Evolutionary conservation across 768 basidiomycete species (phyloP), one percentile per base, ranked within the genome.

Genomic region (Krasilnikovozyma curviuscula): DNA sequence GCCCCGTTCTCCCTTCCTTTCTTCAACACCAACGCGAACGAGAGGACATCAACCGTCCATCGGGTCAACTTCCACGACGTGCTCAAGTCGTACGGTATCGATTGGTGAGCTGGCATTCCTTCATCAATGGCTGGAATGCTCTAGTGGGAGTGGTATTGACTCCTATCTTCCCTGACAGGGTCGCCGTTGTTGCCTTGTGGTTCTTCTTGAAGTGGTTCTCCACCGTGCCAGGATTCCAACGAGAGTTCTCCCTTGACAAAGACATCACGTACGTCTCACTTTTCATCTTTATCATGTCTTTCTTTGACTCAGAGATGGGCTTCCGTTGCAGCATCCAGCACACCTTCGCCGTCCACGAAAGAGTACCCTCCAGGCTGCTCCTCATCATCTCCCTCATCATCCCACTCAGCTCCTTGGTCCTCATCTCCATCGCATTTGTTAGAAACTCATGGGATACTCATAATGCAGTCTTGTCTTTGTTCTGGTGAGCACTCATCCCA

Each of bases 391-490:
- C 72, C 10, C 40, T 72, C 24, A 73, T 78, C 2, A 70, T 81
- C 3, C 89, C 89, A 0, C 61, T 83, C 19, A 57, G 76, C 38
- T 65, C 85, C 35, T 76, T 83, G 58, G 70, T 78, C 18, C 55
- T 76, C 18, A 71, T 89, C 55, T 82, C 83, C 56, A 49, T 76
- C 19, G 41, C 81, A 13, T 79, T 83, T 19, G 68, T 84, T 25
- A 73, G 79, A n/a, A 79, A 77, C 3, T 77, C 76, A 69, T 95
- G 88, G 86, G 89, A 93, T 59, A 67, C 80, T 27, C 89, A 93
- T 59, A 78, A 30, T n/a, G n/a, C n/a, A n/a, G n/a, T n/a, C n/a
- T n/a, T n/a, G 75, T 57, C 70, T 79, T 65, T 54, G 62, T 19
- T 52, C 60, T 28, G 61, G 58, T 60, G 39, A 38, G 56, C 35